A percentile compares a stretch with the other conserved stretches of the same genome.
Evolutionary conservation across 1,284 basidiomycete genomes (phyloP).

Genomic region (Naganishia sp.): DNA sequence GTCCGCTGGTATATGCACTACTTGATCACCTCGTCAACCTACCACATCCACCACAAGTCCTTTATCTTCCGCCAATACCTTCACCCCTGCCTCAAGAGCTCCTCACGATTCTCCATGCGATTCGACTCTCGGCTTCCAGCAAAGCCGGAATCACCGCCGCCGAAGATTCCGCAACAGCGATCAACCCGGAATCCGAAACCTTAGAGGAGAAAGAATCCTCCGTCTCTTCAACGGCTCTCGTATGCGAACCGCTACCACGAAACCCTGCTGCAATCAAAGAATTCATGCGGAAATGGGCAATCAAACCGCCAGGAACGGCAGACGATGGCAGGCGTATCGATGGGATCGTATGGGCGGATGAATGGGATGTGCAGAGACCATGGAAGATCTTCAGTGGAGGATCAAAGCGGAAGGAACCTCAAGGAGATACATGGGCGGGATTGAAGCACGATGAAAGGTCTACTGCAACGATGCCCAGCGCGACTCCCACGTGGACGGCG

Average conservation of each 20-base stretch:
- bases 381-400: constrained; percentile 19
- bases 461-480: neutral
- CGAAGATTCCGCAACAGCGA: too few species aligned
- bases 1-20: constrained; percentile 46
- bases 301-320: constrained; percentile 35
- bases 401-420: neutral
- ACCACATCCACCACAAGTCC: constrained; percentile 52
- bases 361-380: constrained; percentile 44
- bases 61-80: constrained; percentile 48
- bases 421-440: constrained; percentile 19
- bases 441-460: neutral
- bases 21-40: constrained; percentile 49
- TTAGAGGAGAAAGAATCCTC: neutral
- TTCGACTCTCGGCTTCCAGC: constrained; percentile 41
- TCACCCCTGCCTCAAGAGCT: constrained; percentile 48
- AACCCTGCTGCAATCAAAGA: constrained; percentile 44
- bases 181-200: neutral
- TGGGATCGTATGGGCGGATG: constrained; percentile 49
- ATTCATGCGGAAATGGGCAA: constrained; percentile 49
- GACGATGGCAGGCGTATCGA: constrained; percentile 52
- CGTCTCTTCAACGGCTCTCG: constrained; percentile 46
- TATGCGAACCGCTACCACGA: constrained; percentile 49
- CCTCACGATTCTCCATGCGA: constrained; percentile 49
- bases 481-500: constrained; percentile 41
- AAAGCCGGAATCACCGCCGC: neutral